phyloP scores from a whole-genome alignment of 257 asterid genomes.

The Solanum sejunctum region DNA sequence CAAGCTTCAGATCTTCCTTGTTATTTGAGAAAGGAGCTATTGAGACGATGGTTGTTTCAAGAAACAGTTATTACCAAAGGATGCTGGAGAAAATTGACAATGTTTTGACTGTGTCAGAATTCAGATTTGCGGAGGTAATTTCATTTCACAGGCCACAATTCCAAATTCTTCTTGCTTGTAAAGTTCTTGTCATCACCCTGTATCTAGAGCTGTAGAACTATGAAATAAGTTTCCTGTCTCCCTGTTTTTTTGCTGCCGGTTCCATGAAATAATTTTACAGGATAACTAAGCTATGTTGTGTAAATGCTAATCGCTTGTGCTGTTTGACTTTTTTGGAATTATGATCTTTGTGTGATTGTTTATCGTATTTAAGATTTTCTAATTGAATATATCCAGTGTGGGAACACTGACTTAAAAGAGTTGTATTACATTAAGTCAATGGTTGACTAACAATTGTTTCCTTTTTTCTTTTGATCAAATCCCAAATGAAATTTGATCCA shows the following conservation, averaged over 20 bases:
- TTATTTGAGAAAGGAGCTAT: constrained; percentile 64
- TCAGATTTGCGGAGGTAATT: constrained; percentile 56
- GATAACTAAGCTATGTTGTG: neutral
- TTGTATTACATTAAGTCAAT: neutral
- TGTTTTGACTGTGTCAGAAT: constrained; percentile 41
- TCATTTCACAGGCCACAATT: neutral
- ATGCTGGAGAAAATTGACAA: constrained; percentile 66
- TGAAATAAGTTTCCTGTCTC: neutral
- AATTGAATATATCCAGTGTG: neutral
- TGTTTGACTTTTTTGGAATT: neutral
- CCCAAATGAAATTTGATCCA: neutral
- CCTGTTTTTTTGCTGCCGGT: neutral
- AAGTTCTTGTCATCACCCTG: neutral
- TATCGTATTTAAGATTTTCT: neutral
- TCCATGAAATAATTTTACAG: neutral
- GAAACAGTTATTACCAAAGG: constrained; percentile 53
- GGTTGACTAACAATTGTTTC: neutral
- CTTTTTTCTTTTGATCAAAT: neutral
- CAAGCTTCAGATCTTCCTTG: constrained; percentile 48
- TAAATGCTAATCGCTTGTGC: neutral
- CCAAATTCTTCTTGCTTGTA: neutral
- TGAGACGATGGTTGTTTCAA: constrained; percentile 40
- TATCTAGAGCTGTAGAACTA: neutral
- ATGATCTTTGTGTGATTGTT: neutral
- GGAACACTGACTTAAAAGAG: neutral